phyloP scores from a whole-genome alignment of 2,329 filamentous ascomycete genomes.

The Domatiomyces catenatus region DNA sequence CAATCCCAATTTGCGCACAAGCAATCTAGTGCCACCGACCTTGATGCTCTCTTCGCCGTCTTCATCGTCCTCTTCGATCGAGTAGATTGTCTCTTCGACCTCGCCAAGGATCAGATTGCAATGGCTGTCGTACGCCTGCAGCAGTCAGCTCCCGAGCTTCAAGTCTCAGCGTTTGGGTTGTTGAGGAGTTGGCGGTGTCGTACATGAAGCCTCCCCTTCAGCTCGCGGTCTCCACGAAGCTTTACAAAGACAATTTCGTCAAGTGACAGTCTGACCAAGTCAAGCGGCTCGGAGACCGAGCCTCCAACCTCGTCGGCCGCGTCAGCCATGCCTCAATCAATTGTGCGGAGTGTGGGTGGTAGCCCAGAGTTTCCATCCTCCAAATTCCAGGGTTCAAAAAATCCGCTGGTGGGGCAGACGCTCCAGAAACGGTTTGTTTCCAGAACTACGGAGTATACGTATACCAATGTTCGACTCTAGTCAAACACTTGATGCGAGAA shows the following conservation, averaged over 20 bases:
- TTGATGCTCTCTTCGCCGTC: conserved; percentile 59
- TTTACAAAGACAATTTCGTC: conserved; percentile 94
- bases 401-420: not conserved
- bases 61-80: conserved; percentile 76
- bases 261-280: conserved; percentile 83
- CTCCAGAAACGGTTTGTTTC: not conserved
- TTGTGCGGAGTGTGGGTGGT: not conserved
- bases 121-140: conserved; percentile 90
- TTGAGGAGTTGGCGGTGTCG: conserved; percentile 20
- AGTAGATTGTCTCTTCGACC: conserved; percentile 92
- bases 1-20: not conserved
- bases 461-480: not conserved
- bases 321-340: conserved; percentile 54
- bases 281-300: conserved; percentile 77
- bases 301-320: conserved; percentile 52
- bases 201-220: conserved; percentile 90
- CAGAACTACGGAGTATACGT: too few species aligned
- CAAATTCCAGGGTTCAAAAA: not conserved
- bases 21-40: conserved; percentile 31
- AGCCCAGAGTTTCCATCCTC: not conserved
- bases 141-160: conserved; percentile 5
- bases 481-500: too few species aligned
- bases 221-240: conserved; percentile 82
- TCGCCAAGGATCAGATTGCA: conserved; percentile 95
- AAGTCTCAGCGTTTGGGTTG: not conserved